These are phyloP conservation scores for Penicillium sp. DNA, from an alignment of 2,329 filamentous ascomycete genomes.

Conservation along the genomic window DNA sequence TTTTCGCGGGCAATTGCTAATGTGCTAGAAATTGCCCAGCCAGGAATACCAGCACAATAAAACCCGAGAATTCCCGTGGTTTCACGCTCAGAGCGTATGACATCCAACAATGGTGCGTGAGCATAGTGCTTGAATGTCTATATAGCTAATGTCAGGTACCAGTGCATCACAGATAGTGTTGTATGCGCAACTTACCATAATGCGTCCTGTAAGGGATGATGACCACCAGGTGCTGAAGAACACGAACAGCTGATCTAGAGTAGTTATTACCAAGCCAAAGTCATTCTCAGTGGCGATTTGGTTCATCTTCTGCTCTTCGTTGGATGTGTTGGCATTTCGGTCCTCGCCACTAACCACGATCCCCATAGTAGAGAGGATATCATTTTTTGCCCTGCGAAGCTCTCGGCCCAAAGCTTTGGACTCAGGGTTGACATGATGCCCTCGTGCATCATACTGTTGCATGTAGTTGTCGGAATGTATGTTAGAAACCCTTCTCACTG, in stretches of 20 bases:
- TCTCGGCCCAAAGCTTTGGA: conserved; percentile 41
- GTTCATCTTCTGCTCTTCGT: conserved; percentile 40
- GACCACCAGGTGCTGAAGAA: conserved; percentile 47
- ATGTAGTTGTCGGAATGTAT: conserved; percentile 44
- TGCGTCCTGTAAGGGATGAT: conserved; percentile 36
- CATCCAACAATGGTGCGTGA: conserved; percentile 35
- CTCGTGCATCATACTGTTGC: conserved; percentile 49
- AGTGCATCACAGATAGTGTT: not conserved
- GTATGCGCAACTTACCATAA: conserved; percentile 33
- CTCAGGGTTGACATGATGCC: conserved; percentile 47
- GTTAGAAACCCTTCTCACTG: conserved; percentile 24
- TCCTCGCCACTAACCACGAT: conserved; percentile 47
- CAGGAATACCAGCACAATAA: conserved; percentile 43
- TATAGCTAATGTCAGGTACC: conserved; percentile 13
- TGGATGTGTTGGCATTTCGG: conserved; percentile 33
- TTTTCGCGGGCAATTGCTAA: conserved; percentile 41
- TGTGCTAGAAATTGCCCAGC: conserved; percentile 38
- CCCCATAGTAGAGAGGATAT: conserved; percentile 51
- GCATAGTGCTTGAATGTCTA: conserved; percentile 43
- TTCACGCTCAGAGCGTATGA: conserved; percentile 38
- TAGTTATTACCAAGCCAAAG: conserved; percentile 43
- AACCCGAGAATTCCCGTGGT: conserved; percentile 36
- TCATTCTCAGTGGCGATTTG: conserved; percentile 44
- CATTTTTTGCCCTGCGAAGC: conserved; percentile 51
- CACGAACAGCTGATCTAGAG: conserved; percentile 41